Percentiles rank a stretch among this genome's conserved stretches.
Evolutionary conservation across 352 stramenopile species (phyloP).

Genomic region (Phytopythium sindhum): DNA sequence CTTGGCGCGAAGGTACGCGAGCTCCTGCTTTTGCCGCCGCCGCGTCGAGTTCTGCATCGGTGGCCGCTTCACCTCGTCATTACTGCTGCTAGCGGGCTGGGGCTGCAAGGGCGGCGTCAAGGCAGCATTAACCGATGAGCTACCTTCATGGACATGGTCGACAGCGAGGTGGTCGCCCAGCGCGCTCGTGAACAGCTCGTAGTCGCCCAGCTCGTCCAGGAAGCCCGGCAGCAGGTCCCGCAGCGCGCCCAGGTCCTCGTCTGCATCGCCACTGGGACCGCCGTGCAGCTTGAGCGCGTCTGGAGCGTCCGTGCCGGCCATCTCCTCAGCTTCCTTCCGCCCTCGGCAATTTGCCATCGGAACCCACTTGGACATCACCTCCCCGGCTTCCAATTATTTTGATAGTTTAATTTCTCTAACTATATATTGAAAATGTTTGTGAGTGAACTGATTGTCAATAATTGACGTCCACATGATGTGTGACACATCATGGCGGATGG

Average conservation of each 20-base stretch:
- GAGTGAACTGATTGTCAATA: too few relatives aligned
- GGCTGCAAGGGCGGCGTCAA: neutral
- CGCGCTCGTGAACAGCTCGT: slow-evolving; percentile 12
- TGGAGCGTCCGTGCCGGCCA: neutral
- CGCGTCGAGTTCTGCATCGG: slow-evolving; percentile 53
- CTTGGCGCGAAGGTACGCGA: slow-evolving; percentile 43
- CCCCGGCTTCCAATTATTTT: too few relatives aligned
- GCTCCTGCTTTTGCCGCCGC: slow-evolving; percentile 49
- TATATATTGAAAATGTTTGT: too few relatives aligned
- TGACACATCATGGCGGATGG: too few relatives aligned
- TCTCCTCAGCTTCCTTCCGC: too few relatives aligned
- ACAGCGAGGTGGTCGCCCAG: neutral
- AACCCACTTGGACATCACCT: too few relatives aligned
- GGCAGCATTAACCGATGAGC: neutral
- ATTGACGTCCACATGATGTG: too few relatives aligned
- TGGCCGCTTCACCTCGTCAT: neutral
- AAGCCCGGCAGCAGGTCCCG: slow-evolving; percentile 19
- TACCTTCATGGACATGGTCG: neutral
- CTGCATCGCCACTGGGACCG: neutral
- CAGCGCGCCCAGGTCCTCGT: slow-evolving; percentile 12
- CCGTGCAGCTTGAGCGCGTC: neutral
- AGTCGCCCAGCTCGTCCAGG: slow-evolving; percentile 28
- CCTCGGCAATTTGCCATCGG: too few relatives aligned
- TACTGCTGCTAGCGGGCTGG: neutral
- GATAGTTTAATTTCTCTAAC: too few relatives aligned